Conservation (phyloP, 2,329 filamentous ascomycete genomes). For the Lachnellula suecica region DNA sequence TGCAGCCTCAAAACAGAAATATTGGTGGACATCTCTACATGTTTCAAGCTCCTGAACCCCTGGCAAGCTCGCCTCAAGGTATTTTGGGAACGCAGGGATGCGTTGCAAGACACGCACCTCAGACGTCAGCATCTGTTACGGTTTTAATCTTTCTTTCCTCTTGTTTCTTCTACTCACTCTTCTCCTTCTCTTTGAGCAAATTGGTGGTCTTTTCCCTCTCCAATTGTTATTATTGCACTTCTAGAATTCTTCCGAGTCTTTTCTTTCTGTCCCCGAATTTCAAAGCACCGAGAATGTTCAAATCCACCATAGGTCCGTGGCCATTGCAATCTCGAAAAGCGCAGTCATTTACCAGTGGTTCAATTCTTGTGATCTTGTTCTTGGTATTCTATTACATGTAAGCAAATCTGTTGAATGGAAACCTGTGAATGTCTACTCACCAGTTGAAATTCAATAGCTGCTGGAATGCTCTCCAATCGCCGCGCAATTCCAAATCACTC, state of each 20-base stretch:
- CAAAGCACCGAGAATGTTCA: background rate
- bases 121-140: background rate
- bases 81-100: background rate
- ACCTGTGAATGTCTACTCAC: background rate
- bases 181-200: background rate
- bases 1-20: too few species aligned
- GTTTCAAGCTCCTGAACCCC: too few species aligned
- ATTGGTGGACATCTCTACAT: too few species aligned
- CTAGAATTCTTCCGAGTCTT: background rate
- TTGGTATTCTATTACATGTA: slow-evolving; percentile 13
- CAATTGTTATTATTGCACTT: background rate
- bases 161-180: background rate
- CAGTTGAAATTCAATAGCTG: slow-evolving; percentile 1
- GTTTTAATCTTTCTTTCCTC: background rate
- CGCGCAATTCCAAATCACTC: background rate
- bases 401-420: background rate
- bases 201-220: background rate
- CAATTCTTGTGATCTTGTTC: slow-evolving; percentile 7
- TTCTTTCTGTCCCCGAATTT: background rate
- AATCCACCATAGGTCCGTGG: background rate
- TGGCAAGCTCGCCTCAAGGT: too few species aligned
- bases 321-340: slow-evolving; percentile 1
- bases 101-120: background rate
- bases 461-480: slow-evolving; percentile 1
- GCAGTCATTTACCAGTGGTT: slow-evolving; percentile 8